These are phyloP conservation scores for Thinopyrum elongatum DNA, from an alignment of 176 grass and related monocot species.

Conservation along the genomic window DNA sequence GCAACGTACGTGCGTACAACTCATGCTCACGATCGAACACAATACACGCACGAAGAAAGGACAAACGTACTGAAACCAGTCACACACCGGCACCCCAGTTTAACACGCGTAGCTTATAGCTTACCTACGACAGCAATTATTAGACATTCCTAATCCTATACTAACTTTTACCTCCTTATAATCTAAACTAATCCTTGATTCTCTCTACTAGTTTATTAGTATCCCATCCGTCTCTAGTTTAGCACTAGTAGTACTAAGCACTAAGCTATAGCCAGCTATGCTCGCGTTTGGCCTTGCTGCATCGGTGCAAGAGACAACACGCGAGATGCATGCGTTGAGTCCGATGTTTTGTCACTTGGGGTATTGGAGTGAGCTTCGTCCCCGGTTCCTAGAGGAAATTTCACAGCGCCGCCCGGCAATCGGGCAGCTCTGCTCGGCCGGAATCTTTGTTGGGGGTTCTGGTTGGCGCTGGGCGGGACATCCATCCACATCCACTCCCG, in stretches of 20 bases:
- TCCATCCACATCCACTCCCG: conserved; percentile 27
- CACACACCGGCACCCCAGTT: not conserved
- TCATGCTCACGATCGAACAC: conserved; percentile 16
- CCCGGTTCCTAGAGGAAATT: conserved; percentile 14
- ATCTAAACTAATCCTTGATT: not conserved
- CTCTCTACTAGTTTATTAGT: not conserved
- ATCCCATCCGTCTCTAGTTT: not conserved
- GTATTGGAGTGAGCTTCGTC: conserved; percentile 17
- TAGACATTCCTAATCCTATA: not conserved
- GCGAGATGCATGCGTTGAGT: conserved; percentile 3
- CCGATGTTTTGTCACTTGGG: not conserved
- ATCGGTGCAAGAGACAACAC: not conserved
- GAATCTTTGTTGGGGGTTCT: conserved; percentile 32
- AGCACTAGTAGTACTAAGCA: not conserved
- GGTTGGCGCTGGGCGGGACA: conserved; percentile 9
- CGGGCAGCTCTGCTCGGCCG: not conserved
- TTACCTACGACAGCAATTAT: conserved; percentile 3
- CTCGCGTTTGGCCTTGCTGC: not conserved
- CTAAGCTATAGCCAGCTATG: too few relatives aligned
- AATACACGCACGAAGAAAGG: not conserved
- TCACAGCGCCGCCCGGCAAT: not conserved
- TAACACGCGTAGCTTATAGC: conserved; percentile 25
- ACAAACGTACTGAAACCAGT: conserved; percentile 8
- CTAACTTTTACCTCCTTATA: not conserved
- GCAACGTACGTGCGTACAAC: conserved; percentile 28